Conservation (phyloP, 768 basidiomycete species). For the Russula griseocarnosa region DNA sequence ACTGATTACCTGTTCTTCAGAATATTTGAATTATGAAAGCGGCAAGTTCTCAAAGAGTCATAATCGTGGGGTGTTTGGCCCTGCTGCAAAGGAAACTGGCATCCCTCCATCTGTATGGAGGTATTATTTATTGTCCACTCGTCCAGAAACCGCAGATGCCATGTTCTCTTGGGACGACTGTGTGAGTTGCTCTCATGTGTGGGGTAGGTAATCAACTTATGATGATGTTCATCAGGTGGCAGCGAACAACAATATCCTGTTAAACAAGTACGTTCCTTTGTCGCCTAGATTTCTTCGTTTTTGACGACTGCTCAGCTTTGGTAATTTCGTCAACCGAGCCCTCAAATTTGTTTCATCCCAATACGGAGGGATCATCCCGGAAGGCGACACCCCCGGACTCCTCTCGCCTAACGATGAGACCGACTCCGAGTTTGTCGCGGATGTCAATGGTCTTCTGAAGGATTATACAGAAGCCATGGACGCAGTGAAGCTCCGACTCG, state of each 20-base stretch:
- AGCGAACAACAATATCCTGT: conserved; percentile 86
- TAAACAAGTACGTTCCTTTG: conserved; percentile 68
- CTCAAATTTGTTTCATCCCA: conserved; percentile 90
- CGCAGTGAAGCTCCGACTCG: conserved; percentile 80
- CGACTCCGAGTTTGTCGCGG: conserved; percentile 72
- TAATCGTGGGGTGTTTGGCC: conserved; percentile 95
- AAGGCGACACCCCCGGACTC: conserved; percentile 68
- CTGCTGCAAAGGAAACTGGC: conserved; percentile 88
- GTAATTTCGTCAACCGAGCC: conserved; percentile 94
- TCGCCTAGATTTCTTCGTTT: background rate
- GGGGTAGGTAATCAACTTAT: background rate
- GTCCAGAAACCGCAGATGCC: conserved; percentile 91
- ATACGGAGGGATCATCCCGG: conserved; percentile 75
- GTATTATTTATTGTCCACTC: conserved; percentile 87
- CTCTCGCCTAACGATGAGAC: conserved; percentile 60
- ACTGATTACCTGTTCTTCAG: conserved; percentile 39
- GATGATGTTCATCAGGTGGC: conserved; percentile 52
- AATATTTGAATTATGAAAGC: conserved; percentile 97
- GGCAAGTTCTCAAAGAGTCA: conserved; percentile 99
- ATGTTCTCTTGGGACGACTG: conserved; percentile 98
- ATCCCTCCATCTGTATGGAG: conserved; percentile 95
- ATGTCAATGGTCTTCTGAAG: conserved; percentile 72
- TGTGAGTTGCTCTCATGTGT: conserved; percentile 44
- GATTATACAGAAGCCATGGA: conserved; percentile 89
- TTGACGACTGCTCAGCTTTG: conserved; percentile 54